phyloP scores from a whole-genome alignment of 805 yeast genomes.

The Saccharomycopsis sp. region DNA sequence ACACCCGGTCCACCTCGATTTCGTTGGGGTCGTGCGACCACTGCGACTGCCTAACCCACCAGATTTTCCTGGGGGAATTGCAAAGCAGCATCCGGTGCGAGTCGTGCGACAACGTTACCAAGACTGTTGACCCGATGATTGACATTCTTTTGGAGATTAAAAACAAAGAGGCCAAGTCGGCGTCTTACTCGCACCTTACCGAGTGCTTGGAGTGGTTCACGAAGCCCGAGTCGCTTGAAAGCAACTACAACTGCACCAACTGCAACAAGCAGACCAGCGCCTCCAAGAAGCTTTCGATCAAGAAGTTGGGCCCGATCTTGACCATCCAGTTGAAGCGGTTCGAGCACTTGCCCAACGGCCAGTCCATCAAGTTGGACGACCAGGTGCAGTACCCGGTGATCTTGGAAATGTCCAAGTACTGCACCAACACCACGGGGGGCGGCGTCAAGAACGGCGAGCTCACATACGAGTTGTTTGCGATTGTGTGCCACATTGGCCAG shows the following conservation, averaged over 20 bases:
- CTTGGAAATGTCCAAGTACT: slow-evolving; percentile 62
- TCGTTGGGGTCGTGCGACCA: slow-evolving; percentile 13
- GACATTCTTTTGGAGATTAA: slow-evolving; percentile 78
- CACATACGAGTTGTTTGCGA: slow-evolving; percentile 77
- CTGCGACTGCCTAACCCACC: slow-evolving; percentile 78
- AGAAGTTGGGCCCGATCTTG: slow-evolving; percentile 65
- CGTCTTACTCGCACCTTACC: slow-evolving; percentile 35
- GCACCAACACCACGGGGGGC: slow-evolving; percentile 22
- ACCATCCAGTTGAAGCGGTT: slow-evolving; percentile 69
- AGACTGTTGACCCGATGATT: slow-evolving; percentile 71
- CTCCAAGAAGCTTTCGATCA: slow-evolving; percentile 60
- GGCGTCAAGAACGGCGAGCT: slow-evolving; percentile 27
- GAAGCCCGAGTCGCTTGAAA: slow-evolving; percentile 64
- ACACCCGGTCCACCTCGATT: slow-evolving; percentile 16
- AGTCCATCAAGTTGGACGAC: slow-evolving; percentile 63
- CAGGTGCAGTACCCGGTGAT: slow-evolving; percentile 65
- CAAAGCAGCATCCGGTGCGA: slow-evolving; percentile 73
- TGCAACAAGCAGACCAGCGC: slow-evolving; percentile 61
- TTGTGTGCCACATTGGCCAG: slow-evolving; percentile 84
- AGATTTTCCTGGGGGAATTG: slow-evolving; percentile 73
- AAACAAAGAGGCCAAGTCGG: slow-evolving; percentile 26
- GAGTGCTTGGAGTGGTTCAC: slow-evolving; percentile 76
- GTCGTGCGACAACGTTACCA: slow-evolving; percentile 54
- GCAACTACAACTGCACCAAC: slow-evolving; percentile 55
- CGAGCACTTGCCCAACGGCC: slow-evolving; percentile 33